Base-by-base conservation (phyloP, 2,329 filamentous ascomycete genomes). In the Cladosporium sp. region DNA sequence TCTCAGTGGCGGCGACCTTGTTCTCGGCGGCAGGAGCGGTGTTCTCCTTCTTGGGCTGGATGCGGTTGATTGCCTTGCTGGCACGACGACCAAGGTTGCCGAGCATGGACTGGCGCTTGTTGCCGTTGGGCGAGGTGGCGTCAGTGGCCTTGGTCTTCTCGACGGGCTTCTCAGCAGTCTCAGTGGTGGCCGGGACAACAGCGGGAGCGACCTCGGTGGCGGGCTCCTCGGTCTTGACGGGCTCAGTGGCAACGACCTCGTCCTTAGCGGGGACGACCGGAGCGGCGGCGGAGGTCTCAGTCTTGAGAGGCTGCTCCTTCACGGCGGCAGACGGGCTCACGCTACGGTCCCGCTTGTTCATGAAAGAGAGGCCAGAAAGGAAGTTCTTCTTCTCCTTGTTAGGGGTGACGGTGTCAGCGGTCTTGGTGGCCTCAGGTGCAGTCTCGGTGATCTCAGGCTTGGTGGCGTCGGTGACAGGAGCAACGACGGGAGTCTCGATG, bases 401-500 rank as follows among this genome's bases (percentile, higher is more conserved):
- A n/a, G 67, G 67, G 5, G 65, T 63, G 30, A 12, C 30, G 36
- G 60, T 51, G 22, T 63, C 58, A 37, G 80, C 78, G 63, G 63
- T 37, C 22, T 78, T 77, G 60, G 70, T 60, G 47, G 65, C 59
- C 68, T 76, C 75, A 58, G 69, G 67, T 49, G 74, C 59, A 38
- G 67, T 60, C 57, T 71, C 70, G 14, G 67, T 66, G 25, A 65
- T 63, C 47, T 51, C 56, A n/a, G 57, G 68, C 62, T 62, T 70
- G 34, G 55, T 47, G 25, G 69, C 64, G 37, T 71, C 64, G 42
- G 67, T 65, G 40, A 66, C 69, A n/a, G 67, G 59, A 74, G 73
- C 70, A 36, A 62, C 65, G 20, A 56, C 54, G 15, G 54, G 42
- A 38, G 64, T 59, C 25, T 64, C 63, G 36, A 55, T 58, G n/a